phyloP scores from a whole-genome alignment of 352 stramenopile genomes.

The Globisporangium nodosum region DNA sequence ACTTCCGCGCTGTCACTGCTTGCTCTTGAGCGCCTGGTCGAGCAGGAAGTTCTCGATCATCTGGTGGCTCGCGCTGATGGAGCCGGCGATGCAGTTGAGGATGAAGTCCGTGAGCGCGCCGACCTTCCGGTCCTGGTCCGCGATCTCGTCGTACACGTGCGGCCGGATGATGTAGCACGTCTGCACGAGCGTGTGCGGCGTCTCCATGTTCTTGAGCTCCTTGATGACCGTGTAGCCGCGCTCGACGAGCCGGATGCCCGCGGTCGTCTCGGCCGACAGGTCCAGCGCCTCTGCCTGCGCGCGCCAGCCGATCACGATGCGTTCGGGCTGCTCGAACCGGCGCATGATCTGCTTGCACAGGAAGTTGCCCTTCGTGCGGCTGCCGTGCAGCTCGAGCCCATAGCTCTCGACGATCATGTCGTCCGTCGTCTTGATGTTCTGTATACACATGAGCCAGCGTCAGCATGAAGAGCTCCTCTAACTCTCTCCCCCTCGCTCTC shows the following conservation, averaged over 20 bases:
- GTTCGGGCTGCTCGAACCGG: constrained; percentile 44
- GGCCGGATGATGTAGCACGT: constrained; percentile 63
- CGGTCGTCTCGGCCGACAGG: constrained; percentile 40
- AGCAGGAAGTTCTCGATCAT: constrained; percentile 72
- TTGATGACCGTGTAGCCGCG: constrained; percentile 65
- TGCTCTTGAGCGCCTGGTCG: constrained; percentile 21
- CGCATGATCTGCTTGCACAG: constrained; percentile 45
- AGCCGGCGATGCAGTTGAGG: constrained; percentile 48
- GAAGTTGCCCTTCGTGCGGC: constrained; percentile 43
- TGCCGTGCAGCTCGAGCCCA: constrained; percentile 40
- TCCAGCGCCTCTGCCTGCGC: constrained; percentile 46
- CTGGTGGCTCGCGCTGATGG: constrained; percentile 60
- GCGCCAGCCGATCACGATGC: constrained; percentile 56
- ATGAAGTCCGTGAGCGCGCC: constrained; percentile 65
- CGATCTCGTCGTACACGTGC: constrained; percentile 55
- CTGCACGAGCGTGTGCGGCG: constrained; percentile 53
- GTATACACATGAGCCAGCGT: constrained; percentile 2
- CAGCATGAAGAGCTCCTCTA: not conserved
- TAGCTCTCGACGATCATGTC: constrained; percentile 55
- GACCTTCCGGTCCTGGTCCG: constrained; percentile 56
- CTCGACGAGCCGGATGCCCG: constrained; percentile 49
- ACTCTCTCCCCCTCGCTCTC: not conserved
- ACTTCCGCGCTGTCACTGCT: not conserved
- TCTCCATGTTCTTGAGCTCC: constrained; percentile 21
- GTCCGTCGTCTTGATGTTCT: constrained; percentile 38